Evolutionary conservation across 345 rosid genomes (phyloP).

Genomic region (Eucalyptus paniculata): DNA sequence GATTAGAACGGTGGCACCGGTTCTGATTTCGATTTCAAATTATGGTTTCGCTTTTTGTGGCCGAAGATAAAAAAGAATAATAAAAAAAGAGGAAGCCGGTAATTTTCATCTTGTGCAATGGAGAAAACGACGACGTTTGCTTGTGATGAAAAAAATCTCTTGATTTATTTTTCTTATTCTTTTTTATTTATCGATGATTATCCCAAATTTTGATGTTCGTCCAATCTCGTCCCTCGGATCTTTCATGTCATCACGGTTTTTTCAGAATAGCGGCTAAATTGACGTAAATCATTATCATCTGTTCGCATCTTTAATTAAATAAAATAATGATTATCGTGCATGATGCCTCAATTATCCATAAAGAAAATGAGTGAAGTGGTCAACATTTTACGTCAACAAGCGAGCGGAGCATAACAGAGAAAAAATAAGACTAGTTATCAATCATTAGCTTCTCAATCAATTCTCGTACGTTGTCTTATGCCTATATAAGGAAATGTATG

Average conservation of each 20-base stretch:
- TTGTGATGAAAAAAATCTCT: background rate
- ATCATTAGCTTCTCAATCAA: rapidly evolving
- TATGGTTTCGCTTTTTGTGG: background rate
- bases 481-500: no score
- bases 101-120: background rate
- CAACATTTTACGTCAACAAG: background rate
- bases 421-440: no score
- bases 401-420: rapidly evolving
- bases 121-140: background rate
- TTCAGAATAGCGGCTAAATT: background rate
- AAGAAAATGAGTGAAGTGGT: background rate
- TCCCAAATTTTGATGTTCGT: background rate
- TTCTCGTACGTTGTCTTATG: no score
- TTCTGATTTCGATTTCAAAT: background rate
- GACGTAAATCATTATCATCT: background rate
- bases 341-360: background rate
- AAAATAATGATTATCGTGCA: background rate
- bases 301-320: background rate
- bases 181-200: background rate
- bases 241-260: background rate
- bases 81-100: background rate
- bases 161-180: background rate
- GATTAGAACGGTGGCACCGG: background rate
- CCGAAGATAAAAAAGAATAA: background rate
- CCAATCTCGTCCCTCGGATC: background rate